These are phyloP conservation scores for Fonsecaea pedrosoi DNA, from an alignment of 2,329 filamentous ascomycete species.

Conservation along the genomic window DNA sequence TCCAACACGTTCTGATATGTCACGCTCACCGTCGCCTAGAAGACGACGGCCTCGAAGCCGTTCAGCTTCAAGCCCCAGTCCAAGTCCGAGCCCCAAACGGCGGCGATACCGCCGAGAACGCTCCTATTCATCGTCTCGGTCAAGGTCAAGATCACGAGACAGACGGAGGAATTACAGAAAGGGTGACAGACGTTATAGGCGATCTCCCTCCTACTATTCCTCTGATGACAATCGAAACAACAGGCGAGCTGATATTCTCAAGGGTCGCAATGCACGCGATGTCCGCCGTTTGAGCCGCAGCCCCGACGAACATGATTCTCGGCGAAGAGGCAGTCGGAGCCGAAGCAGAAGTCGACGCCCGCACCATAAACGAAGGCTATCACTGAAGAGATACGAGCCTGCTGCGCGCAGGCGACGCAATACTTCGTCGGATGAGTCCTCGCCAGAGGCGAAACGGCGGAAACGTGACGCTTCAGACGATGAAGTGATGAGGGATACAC, in stretches of 20 bases:
- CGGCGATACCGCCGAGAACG: conserved; percentile 43
- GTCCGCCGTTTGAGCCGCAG: conserved; percentile 52
- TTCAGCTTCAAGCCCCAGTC: conserved; percentile 49
- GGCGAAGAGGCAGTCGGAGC: conserved; percentile 43
- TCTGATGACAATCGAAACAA: conserved; percentile 51
- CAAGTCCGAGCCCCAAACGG: conserved; percentile 47
- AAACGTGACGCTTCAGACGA: conserved; percentile 45
- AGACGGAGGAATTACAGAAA: conserved; percentile 43
- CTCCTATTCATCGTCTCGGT: conserved; percentile 47
- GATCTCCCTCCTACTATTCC: conserved; percentile 52
- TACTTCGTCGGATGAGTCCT: conserved; percentile 49
- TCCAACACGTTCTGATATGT: conserved; percentile 55
- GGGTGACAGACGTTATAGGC: conserved; percentile 48
- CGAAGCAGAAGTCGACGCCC: conserved; percentile 43
- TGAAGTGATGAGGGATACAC: conserved; percentile 15
- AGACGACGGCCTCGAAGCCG: conserved; percentile 51
- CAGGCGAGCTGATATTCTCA: conserved; percentile 58
- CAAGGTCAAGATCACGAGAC: conserved; percentile 46
- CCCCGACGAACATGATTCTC: conserved; percentile 45
- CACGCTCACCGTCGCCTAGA: conserved; percentile 64
- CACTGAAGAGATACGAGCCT: conserved; percentile 54
- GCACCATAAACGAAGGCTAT: conserved; percentile 53
- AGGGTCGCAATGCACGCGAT: conserved; percentile 53
- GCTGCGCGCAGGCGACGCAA: conserved; percentile 51
- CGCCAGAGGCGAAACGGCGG: conserved; percentile 51